Percentiles rank a stretch among this genome's conserved stretches.
phyloP scores from a whole-genome alignment of 441 rosid species.

The Rhodomyrtus psidioides region DNA sequence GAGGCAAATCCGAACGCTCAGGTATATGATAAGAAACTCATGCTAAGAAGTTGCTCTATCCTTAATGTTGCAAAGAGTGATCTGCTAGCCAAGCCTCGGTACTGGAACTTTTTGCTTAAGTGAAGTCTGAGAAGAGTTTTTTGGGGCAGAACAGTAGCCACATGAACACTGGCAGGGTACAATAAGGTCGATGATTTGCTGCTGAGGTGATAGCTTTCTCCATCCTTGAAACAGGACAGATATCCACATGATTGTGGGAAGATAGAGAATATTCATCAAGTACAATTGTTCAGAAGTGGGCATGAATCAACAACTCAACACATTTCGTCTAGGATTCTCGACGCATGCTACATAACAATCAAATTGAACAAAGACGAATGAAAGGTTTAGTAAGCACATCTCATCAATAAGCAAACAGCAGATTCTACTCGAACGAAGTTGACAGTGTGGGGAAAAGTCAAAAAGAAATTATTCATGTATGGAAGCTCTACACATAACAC shows the following conservation, averaged over 20 bases:
- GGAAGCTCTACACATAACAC: neutral
- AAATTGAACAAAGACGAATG: neutral
- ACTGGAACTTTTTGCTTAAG: neutral
- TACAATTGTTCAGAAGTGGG: neutral
- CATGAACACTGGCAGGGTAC: neutral
- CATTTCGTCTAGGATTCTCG: neutral
- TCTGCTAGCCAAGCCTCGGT: neutral
- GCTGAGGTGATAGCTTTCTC: neutral
- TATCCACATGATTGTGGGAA: neutral
- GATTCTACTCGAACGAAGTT: neutral
- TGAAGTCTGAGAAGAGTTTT: neutral
- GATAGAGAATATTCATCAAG: neutral
- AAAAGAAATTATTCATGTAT: neutral
- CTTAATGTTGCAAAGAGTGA: neutral
- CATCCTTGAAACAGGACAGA: neutral
- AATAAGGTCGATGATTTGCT: neutral
- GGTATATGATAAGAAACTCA: neutral
- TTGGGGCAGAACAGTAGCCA: neutral
- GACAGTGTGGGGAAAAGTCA: neutral
- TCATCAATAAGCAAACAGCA: neutral
- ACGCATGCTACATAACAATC: neutral
- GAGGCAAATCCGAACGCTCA: neutral
- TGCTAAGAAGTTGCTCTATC: neutral
- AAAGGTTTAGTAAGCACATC: neutral
- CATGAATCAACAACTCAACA: neutral